These are phyloP conservation scores for Saccharomyces uvarum DNA, from an alignment of 1,139 yeast genomes.

Conservation along the genomic window DNA sequence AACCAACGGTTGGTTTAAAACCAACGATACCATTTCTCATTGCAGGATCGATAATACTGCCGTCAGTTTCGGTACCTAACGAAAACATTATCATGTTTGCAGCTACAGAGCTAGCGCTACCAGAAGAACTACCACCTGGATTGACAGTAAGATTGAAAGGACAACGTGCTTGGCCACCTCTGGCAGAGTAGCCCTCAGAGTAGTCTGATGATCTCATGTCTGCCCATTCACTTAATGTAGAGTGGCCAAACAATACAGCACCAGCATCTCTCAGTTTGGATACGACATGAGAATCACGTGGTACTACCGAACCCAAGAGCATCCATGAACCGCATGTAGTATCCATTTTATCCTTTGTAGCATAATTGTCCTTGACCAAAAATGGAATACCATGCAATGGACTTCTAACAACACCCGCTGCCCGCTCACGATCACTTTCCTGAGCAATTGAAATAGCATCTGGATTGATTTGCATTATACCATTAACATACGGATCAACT, in stretches of 20 bases:
- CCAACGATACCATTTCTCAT: constrained; percentile 25
- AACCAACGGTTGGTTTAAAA: constrained; percentile 26
- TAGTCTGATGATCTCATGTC: constrained; percentile 25
- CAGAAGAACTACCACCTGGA: constrained; percentile 26
- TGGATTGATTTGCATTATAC: constrained; percentile 23
- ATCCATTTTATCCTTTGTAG: constrained; percentile 26
- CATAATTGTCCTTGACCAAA: constrained; percentile 25
- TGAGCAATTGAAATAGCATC: constrained; percentile 19
- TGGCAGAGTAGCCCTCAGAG: constrained; percentile 27
- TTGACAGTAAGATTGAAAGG: constrained; percentile 24
- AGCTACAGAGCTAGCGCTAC: constrained; percentile 18
- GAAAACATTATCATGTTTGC: neutral
- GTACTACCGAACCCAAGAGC: constrained; percentile 25
- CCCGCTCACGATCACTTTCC: constrained; percentile 19
- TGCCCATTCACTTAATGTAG: constrained; percentile 28
- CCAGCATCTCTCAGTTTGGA: constrained; percentile 24
- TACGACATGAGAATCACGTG: constrained; percentile 26
- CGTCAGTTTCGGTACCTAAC: neutral
- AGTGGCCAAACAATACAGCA: constrained; percentile 27
- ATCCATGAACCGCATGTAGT: constrained; percentile 24
- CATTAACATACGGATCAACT: constrained; percentile 19
- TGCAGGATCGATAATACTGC: constrained; percentile 24
- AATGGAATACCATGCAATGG: constrained; percentile 29
- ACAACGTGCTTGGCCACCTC: constrained; percentile 26
- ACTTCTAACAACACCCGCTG: constrained; percentile 20